Evolutionary conservation across 164 flowering plant genomes (phyloP), one percentile per base, ranked within the genome.

Genomic region (Akebia trifoliata): DNA sequence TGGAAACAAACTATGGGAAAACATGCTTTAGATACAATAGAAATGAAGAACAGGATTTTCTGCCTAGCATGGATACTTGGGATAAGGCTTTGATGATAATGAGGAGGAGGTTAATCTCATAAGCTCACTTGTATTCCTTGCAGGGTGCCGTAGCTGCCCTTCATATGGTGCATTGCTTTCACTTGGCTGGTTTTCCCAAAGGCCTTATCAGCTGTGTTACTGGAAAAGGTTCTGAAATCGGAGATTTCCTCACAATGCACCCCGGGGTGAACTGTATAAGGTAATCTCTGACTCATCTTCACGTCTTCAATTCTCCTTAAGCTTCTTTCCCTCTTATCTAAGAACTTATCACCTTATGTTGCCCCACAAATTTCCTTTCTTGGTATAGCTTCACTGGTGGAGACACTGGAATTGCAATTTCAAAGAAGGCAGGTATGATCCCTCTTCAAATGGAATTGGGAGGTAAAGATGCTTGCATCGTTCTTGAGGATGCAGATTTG

Each of bases 371-470:
- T n/a, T 5, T 56, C 8, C 31, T 21, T 35, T 14, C 3, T 55
- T 59, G 18, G 29, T 38, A 18, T 73, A 93, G 99, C 73, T 94
- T 94, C 72, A 94, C 97, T 1, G 99, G 99, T 14, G 99, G 99
- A 45, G 99, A 94, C 71, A 90, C 99, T 7, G 99, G 99, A 20
- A 70, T 94, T 62, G 79, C 96, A 24, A 94, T 94, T 54, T 94
- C 99, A 28, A 94, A 90, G 76, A 94, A 94, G 71, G 96, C 99
- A 18, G 90, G 95, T 37, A 94, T 94, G 99, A 66, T 94, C 59
- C 99, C 99, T 48, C 89, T 94, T 51, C 99, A 94, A 66, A 94
- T 94, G 99, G 99, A 94, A 42, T 72, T 94, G 28, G 97, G 99
- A 60, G 99, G 99, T 34, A 94, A 94, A 78, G 99, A 94, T 66